Base-by-base conservation (phyloP, 257 asterid species). In the Scutellaria minor region DNA sequence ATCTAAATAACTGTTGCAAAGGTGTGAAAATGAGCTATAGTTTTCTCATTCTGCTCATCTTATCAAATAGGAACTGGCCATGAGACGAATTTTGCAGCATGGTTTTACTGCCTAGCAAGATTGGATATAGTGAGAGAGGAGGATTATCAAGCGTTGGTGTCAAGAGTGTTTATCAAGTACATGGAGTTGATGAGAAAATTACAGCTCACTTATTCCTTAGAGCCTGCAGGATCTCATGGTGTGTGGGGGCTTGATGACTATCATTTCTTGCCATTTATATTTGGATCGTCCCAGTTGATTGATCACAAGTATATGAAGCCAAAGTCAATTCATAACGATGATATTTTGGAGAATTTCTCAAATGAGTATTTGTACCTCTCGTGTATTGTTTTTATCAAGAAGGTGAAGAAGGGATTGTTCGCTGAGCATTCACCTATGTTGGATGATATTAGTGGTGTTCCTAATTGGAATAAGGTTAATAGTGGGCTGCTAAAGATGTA, bases 161-260 rank as follows among this genome's bases (percentile, higher is more conserved):
- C 87, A 40, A 85, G 82, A 82, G 88, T 87, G 59, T 93, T 90
- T 48, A 79, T 82, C 62, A 87, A 86, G 61, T 93, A 93, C 86
- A 79, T 93, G 92, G 98, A 93, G 41, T 75, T 93, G 70, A 90
- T 93, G 98, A 84, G 98, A 74, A 90, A 90, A 73, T 79, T 93
- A 77, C 98, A 93, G 62, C 76, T 87, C 45, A 89, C 90, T 40
- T 93, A 90, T 75, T 72, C 64, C 84, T 75, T 93, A 73, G 98
- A 93, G 85, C 97, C 98, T 71, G 97, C 97, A 8, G 97, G 97
- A 31, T 93, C 98, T 70, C 98, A 93, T 18, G 97, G 98, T 42
- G 98, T 93, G 66, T 93, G 97, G 98, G 97, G 98, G 50, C 96
- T 93, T 40, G 98, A 93, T 76, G 98, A 93, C 83, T 87, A 93